Evolutionary conservation across 805 yeast genomes (phyloP).

Genomic region (Ogataea kodamae): DNA sequence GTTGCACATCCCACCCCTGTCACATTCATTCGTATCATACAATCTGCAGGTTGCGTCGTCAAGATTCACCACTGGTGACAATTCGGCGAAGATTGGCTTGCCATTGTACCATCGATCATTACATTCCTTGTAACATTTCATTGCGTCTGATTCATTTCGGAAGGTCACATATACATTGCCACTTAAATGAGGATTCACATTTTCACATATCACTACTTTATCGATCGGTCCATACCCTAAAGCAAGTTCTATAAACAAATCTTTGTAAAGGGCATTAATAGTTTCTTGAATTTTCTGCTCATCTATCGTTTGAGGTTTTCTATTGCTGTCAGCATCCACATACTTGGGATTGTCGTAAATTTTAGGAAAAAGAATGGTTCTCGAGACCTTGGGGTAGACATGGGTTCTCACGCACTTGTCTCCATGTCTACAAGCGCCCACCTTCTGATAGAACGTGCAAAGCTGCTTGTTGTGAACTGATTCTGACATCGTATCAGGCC

Average conservation of each 20-base stretch:
- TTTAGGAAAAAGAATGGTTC: slow-evolving; percentile 62
- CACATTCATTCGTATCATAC: slow-evolving; percentile 59
- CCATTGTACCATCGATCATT: slow-evolving; percentile 81
- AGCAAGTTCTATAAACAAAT: slow-evolving; percentile 62
- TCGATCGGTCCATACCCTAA: slow-evolving; percentile 47
- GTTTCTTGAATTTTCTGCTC: slow-evolving; percentile 39
- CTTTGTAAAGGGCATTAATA: slow-evolving; percentile 65
- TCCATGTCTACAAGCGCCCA: slow-evolving; percentile 94
- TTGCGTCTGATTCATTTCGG: slow-evolving; percentile 52
- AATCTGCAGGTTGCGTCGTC: slow-evolving; percentile 74
- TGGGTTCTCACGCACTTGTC: slow-evolving; percentile 78
- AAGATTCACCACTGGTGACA: slow-evolving; percentile 70
- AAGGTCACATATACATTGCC: slow-evolving; percentile 83
- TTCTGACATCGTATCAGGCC: slow-evolving; percentile 3
- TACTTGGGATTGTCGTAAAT: slow-evolving; percentile 59
- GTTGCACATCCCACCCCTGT: slow-evolving; percentile 81
- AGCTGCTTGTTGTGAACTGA: slow-evolving; percentile 13
- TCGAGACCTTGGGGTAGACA: slow-evolving; percentile 59
- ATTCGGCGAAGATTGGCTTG: slow-evolving; percentile 74
- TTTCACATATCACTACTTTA: slow-evolving; percentile 74
- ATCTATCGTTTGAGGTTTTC: slow-evolving; percentile 2
- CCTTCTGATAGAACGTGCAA: slow-evolving; percentile 60
- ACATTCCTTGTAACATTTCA: slow-evolving; percentile 53
- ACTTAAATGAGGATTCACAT: slow-evolving; percentile 72
- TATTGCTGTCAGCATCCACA: slow-evolving; percentile 16